Evolutionary conservation across 495 filamentous ascomycete genomes (phyloP).

Genomic region (Halenospora varia): DNA sequence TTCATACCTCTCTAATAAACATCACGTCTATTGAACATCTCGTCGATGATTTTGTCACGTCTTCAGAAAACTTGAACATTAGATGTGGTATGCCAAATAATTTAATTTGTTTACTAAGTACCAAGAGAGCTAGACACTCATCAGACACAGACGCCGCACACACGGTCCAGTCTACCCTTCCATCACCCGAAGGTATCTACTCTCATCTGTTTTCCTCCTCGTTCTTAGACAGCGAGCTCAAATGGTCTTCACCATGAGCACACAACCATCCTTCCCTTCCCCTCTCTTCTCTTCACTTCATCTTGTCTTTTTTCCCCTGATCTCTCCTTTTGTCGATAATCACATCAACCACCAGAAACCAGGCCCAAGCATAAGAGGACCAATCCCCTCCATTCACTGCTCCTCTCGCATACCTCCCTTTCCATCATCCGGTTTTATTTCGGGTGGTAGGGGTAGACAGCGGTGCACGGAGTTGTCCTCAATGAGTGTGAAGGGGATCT

Average conservation of each 20-base stretch:
- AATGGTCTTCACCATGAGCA: conserved; percentile 15
- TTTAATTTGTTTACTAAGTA: neutral
- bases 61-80: too few species aligned
- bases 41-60: too few species aligned
- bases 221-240: conserved; percentile 17
- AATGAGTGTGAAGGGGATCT: conserved; percentile 13
- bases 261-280: conserved; percentile 11
- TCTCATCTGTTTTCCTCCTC: neutral
- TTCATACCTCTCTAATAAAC: too few species aligned
- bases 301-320: conserved; percentile 13
- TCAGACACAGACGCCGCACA: neutral
- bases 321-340: conserved; percentile 14
- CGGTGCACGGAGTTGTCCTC: conserved; percentile 26
- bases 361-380: conserved; percentile 20
- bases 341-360: conserved; percentile 14
- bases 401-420: conserved; percentile 21
- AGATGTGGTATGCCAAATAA: neutral
- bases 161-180: neutral
- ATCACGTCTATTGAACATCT: too few species aligned
- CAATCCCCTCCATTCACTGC: conserved; percentile 18
- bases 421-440: too few species aligned
- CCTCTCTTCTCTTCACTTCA: conserved; percentile 1
- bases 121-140: neutral
- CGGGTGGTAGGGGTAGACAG: conserved; percentile 6
- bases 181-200: neutral